Conservation (phyloP, 306 rosid species). For the Malus orientalis region DNA sequence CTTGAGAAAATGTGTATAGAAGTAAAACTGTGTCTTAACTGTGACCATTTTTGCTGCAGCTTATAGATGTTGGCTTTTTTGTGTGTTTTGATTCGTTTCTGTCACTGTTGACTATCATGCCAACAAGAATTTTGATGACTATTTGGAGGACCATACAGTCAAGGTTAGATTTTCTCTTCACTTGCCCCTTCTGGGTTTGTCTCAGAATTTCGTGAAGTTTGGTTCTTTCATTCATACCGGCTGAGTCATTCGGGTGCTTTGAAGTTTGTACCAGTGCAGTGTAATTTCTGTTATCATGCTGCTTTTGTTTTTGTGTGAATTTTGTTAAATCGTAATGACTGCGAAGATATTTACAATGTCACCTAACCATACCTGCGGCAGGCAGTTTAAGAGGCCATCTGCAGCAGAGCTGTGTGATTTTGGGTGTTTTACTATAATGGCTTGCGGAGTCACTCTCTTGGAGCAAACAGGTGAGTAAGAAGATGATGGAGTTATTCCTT, state of each 20-base stretch:
- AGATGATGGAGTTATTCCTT: constrained; percentile 5
- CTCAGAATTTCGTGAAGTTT: constrained; percentile 6
- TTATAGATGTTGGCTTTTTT: constrained; percentile 90
- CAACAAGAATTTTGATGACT: constrained; percentile 67
- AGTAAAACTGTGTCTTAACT: constrained; percentile 14
- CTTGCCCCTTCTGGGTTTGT: constrained; percentile 7
- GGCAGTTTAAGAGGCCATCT: constrained; percentile 91
- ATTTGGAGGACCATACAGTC: constrained; percentile 66
- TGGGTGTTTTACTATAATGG: constrained; percentile 78
- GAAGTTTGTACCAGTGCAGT: no score
- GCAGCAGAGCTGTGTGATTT: constrained; percentile 81
- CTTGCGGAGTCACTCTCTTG: constrained; percentile 78
- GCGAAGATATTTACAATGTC: constrained; percentile 18
- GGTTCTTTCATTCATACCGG: background rate
- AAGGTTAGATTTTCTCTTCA: constrained; percentile 50
- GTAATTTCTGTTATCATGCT: background rate
- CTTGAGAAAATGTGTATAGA: constrained; percentile 14
- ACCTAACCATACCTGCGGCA: constrained; percentile 59
- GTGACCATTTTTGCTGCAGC: constrained; percentile 65
- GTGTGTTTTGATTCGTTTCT: constrained; percentile 97
- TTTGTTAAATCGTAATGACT: constrained; percentile 11
- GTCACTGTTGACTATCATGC: constrained; percentile 92
- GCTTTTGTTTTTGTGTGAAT: background rate
- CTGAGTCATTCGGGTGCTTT: background rate
- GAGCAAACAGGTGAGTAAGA: constrained; percentile 59